Percentiles rank a stretch among this genome's conserved stretches.
These are phyloP conservation scores for Musa acuminata DNA, from an alignment of 176 grass and related monocot species.

Conservation along the genomic window DNA sequence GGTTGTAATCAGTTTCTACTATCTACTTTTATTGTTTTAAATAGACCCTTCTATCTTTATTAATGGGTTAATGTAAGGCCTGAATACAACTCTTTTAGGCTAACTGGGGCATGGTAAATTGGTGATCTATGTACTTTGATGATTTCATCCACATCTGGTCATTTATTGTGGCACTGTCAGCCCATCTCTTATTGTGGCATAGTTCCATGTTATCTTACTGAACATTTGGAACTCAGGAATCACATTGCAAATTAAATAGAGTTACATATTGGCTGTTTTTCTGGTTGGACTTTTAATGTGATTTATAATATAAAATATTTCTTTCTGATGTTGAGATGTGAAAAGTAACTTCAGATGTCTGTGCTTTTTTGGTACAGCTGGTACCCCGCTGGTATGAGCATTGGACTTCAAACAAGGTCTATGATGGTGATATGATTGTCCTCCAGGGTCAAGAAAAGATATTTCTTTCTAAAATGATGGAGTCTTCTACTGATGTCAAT, in stretches of 20 bases:
- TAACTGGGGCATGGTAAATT: too few relatives aligned
- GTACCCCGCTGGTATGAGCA: conserved; percentile 83
- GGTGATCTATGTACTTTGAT: too few relatives aligned
- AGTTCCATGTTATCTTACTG: background rate
- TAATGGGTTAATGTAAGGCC: too few relatives aligned
- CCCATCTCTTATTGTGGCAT: background rate
- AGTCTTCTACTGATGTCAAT: conserved; percentile 75
- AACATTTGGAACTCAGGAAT: background rate
- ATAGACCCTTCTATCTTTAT: too few relatives aligned
- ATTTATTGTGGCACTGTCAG: background rate
- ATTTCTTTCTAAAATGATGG: conserved; percentile 54
- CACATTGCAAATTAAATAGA: background rate
- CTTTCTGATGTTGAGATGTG: background rate
- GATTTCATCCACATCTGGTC: too few relatives aligned
- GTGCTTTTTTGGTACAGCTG: conserved; percentile 36
- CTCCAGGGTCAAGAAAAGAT: conserved; percentile 97
- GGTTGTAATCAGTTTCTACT: background rate
- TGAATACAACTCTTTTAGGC: too few relatives aligned
- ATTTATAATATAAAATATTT: background rate
- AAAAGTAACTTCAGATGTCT: background rate
- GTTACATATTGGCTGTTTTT: background rate
- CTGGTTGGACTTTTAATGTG: background rate
- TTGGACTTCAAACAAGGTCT: conserved; percentile 94
- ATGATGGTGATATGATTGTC: conserved; percentile 98
- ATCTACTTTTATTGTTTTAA: too few relatives aligned